Percentiles rank a stretch among this genome's conserved stretches.
phyloP scores from a whole-genome alignment of 2,329 filamentous ascomycete genomes.

The Colletotrichum somersetense region DNA sequence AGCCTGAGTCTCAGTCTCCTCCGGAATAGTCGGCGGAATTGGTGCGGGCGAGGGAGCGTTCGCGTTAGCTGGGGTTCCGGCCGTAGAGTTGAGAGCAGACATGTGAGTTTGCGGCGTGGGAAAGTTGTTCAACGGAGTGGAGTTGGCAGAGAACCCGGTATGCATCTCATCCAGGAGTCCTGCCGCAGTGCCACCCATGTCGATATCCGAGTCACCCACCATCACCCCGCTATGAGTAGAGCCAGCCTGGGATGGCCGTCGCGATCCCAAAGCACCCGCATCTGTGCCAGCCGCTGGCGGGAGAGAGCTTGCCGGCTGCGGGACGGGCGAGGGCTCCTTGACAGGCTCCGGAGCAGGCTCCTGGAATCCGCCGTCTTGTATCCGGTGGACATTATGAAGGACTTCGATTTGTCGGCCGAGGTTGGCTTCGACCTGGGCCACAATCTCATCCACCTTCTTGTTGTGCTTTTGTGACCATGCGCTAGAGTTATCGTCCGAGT shows the following conservation, averaged over 20 bases:
- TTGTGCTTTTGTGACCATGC: conserved; percentile 57
- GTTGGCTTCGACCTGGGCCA: conserved; percentile 78
- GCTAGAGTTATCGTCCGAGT: conserved; percentile 57
- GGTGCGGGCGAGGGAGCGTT: conserved; percentile 61
- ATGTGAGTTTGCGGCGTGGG: conserved; percentile 71
- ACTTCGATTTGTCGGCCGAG: conserved; percentile 76
- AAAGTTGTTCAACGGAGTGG: conserved; percentile 72
- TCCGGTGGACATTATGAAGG: conserved; percentile 74
- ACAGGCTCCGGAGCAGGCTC: conserved; percentile 66
- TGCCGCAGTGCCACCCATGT: conserved; percentile 74
- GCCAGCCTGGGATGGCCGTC: conserved; percentile 66
- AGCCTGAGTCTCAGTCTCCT: conserved; percentile 39
- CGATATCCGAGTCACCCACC: conserved; percentile 71
- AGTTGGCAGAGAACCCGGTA: conserved; percentile 68
- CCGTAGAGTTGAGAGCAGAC: conserved; percentile 68
- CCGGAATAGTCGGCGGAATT: conserved; percentile 46
- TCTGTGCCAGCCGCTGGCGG: conserved; percentile 41
- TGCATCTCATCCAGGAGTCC: conserved; percentile 78
- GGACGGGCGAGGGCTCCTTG: conserved; percentile 47
- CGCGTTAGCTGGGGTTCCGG: conserved; percentile 67
- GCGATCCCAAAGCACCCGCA: conserved; percentile 54
- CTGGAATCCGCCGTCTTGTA: conserved; percentile 83
- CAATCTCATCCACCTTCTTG: conserved; percentile 77
- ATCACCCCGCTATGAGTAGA: conserved; percentile 69
- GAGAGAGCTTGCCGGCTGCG: conserved; percentile 38